Conservation (phyloP, 2,329 filamentous ascomycete species). For the Alternaria alternata region DNA sequence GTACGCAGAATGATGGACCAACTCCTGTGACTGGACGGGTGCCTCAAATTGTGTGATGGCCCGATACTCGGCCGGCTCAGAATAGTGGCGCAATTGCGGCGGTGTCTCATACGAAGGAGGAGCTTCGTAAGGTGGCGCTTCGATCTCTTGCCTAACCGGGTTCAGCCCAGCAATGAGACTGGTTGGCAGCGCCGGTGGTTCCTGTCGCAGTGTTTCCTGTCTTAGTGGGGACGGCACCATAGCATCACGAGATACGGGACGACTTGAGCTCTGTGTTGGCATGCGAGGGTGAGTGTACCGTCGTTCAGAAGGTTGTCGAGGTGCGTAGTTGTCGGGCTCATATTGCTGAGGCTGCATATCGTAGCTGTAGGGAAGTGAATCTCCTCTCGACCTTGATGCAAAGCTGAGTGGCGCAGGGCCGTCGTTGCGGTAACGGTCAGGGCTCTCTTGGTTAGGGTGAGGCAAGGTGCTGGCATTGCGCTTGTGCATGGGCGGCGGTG, state of each 20-base stretch:
- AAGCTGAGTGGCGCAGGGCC: constrained; percentile 47
- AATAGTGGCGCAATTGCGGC: constrained; percentile 42
- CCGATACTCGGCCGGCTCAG: constrained; percentile 45
- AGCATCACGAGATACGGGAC: constrained; percentile 45
- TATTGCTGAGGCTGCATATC: constrained; percentile 41
- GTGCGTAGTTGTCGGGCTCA: constrained; percentile 30
- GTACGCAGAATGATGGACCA: constrained; percentile 39
- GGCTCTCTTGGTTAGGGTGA: constrained; percentile 35
- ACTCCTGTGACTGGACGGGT: constrained; percentile 37
- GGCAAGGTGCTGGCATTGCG: constrained; percentile 43
- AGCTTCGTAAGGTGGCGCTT: constrained; percentile 32
- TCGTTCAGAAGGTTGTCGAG: constrained; percentile 38
- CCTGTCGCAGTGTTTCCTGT: constrained; percentile 32
- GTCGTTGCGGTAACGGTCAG: constrained; percentile 35
- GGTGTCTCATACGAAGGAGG: constrained; percentile 33
- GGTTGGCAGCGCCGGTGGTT: constrained; percentile 34
- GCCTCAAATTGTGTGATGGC: constrained; percentile 44
- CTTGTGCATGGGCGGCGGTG: constrained; percentile 51
- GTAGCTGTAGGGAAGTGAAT: constrained; percentile 31
- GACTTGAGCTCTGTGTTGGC: constrained; percentile 31
- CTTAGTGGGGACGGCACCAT: constrained; percentile 39
- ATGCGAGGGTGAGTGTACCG: constrained; percentile 43
- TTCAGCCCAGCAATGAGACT: constrained; percentile 46
- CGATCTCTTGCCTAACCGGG: constrained; percentile 33
- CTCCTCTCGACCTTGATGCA: constrained; percentile 36